Evolutionary conservation across 805 yeast genomes (phyloP).

Genomic region (Priceomyces fermenticarens): DNA sequence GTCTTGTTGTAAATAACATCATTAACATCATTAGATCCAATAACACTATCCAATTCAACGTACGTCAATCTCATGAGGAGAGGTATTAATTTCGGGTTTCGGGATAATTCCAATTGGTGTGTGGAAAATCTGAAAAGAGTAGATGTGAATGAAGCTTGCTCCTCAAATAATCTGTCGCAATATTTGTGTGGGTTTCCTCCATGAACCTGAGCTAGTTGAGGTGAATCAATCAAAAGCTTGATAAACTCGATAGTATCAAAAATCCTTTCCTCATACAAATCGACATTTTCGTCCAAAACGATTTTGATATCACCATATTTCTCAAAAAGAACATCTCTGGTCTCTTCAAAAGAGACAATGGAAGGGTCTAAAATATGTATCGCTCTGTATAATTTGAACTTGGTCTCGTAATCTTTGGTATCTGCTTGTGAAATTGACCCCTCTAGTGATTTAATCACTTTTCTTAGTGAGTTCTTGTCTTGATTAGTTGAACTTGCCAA

Average conservation of each 20-base stretch:
- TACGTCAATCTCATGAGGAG: slow-evolving; percentile 33
- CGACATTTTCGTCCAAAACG: slow-evolving; percentile 7
- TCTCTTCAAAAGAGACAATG: slow-evolving; percentile 21
- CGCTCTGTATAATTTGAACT: slow-evolving; percentile 20
- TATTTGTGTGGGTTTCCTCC: slow-evolving; percentile 5
- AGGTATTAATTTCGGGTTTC: slow-evolving; percentile 27
- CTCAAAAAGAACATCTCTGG: slow-evolving; percentile 20
- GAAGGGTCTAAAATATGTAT: slow-evolving; percentile 26
- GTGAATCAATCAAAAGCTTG: slow-evolving; percentile 34
- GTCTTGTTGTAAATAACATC: slow-evolving; percentile 17
- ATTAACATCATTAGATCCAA: slow-evolving; percentile 25
- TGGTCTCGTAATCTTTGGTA: slow-evolving; percentile 17
- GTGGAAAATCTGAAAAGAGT: slow-evolving; percentile 23
- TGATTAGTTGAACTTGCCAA: no score
- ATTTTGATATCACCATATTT: slow-evolving; percentile 24
- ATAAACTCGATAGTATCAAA: slow-evolving; percentile 29
- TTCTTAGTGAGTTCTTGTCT: no score
- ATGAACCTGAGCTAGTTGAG: slow-evolving; percentile 12
- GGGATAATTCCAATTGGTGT: slow-evolving; percentile 20
- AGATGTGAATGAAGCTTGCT: slow-evolving; percentile 25
- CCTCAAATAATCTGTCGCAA: slow-evolving; percentile 20
- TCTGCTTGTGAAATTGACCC: slow-evolving; percentile 7
- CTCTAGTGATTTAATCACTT: background rate
- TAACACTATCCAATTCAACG: slow-evolving; percentile 8
- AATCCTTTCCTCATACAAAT: slow-evolving; percentile 15